These are phyloP conservation scores for Fusarium paranaense DNA, from an alignment of 2,329 filamentous ascomycete species.

Conservation along the genomic window DNA sequence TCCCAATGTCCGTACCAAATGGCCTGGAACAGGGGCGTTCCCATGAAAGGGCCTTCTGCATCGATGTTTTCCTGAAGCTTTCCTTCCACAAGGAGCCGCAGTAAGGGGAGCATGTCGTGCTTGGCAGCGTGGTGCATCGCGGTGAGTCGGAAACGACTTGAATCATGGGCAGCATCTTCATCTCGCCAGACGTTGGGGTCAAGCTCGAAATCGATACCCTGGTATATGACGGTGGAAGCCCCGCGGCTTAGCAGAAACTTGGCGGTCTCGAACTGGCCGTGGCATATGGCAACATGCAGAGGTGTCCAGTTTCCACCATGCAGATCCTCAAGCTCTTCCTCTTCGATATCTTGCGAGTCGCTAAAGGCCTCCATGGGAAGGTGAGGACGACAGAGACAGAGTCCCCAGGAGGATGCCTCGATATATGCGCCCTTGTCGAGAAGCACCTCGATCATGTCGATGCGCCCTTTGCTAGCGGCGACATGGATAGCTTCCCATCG, in stretches of 20 bases:
- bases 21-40: conserved; percentile 43
- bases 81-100: conserved; percentile 34
- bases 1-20: conserved; percentile 45
- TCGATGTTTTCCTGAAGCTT: conserved; percentile 35
- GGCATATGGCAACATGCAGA: conserved; percentile 43
- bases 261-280: conserved; percentile 39
- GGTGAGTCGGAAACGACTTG: conserved; percentile 38
- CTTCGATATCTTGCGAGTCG: conserved; percentile 41
- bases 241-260: conserved; percentile 39
- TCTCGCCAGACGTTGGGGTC: conserved; percentile 37
- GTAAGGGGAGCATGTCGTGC: conserved; percentile 31
- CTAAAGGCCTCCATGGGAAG: conserved; percentile 42
- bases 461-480: conserved; percentile 43
- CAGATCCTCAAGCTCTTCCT: conserved; percentile 43
- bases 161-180: conserved; percentile 31
- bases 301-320: conserved; percentile 46
- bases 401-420: conserved; percentile 42
- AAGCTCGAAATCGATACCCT: conserved; percentile 42
- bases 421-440: conserved; percentile 40
- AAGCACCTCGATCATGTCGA: conserved; percentile 42
- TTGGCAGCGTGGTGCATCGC: conserved; percentile 44
- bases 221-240: conserved; percentile 41
- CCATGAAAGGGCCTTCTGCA: conserved; percentile 42
- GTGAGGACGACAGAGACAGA: conserved; percentile 43
- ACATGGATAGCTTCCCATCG: conserved; percentile 44